These are phyloP conservation scores for Nicotiana sylvestris DNA, from an alignment of 257 asterid species.

Conservation along the genomic window DNA sequence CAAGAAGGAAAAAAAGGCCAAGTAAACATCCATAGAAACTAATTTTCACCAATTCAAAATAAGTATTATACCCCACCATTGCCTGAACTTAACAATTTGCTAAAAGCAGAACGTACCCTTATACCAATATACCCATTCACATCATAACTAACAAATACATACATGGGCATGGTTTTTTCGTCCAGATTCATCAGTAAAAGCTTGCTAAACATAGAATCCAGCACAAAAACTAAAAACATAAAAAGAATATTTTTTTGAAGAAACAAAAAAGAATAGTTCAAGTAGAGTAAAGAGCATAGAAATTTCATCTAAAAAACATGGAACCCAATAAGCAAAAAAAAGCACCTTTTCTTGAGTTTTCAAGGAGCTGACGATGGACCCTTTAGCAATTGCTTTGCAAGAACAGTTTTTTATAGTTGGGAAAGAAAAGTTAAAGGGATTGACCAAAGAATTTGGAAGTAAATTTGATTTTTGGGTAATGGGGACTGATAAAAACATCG, in stretches of 20 bases:
- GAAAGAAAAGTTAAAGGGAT: conserved; percentile 19
- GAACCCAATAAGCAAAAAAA: background rate
- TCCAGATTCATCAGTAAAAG: background rate
- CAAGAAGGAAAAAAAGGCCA: no score
- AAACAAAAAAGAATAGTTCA: background rate
- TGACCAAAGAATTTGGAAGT: conserved; percentile 1
- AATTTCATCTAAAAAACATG: background rate
- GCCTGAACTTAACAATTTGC: no score
- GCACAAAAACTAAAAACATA: no score
- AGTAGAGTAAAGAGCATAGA: background rate
- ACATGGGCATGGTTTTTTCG: background rate
- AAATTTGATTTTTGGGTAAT: conserved; percentile 9
- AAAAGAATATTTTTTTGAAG: background rate
- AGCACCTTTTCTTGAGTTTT: conserved; percentile 28
- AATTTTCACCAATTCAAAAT: no score
- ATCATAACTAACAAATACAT: no score
- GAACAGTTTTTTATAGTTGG: conserved; percentile 17
- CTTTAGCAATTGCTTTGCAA: conserved; percentile 33
- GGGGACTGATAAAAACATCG: conserved; percentile 19
- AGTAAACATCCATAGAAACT: no score
- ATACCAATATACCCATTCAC: no score
- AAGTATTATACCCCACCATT: no score
- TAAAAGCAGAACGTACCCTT: no score
- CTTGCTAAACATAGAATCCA: no score
- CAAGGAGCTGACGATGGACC: conserved; percentile 12